These are phyloP conservation scores for Plasmodium sp. DNA, from an alignment of 169 alveolate species.

Conservation along the genomic window DNA sequence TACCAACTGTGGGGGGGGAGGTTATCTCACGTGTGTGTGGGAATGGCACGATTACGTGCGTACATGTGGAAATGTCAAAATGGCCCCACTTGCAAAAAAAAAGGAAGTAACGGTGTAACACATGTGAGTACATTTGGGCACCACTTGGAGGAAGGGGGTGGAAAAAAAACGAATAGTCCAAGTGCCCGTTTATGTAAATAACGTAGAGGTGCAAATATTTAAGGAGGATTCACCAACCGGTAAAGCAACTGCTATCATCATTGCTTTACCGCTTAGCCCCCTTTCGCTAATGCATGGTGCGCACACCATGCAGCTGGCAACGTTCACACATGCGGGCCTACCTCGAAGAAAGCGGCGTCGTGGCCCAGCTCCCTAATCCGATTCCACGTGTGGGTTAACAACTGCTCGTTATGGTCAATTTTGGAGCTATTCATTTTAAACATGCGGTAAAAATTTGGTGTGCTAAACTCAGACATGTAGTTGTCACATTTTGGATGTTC, in stretches of 20 bases:
- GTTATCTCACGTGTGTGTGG: background rate
- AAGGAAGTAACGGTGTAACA: background rate
- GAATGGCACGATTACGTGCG: too few species aligned
- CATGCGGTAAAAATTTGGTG: conserved; percentile 5
- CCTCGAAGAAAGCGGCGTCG: conserved; percentile 7
- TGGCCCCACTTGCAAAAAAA: background rate
- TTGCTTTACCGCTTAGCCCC: background rate
- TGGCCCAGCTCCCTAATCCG: conserved; percentile 10
- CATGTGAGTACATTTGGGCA: background rate
- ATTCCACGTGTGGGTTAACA: conserved; percentile 11
- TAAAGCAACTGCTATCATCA: too few species aligned
- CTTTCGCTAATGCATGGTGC: background rate
- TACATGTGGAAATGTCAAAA: background rate
- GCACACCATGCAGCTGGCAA: background rate
- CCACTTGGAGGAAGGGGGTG: background rate
- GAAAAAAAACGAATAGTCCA: background rate
- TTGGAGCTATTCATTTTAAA: conserved; percentile 6
- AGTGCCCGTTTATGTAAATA: background rate
- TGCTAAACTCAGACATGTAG: background rate
- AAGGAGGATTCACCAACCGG: background rate
- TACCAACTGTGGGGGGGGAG: too few species aligned
- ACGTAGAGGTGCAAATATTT: background rate
- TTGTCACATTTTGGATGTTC: background rate
- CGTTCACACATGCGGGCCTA: conserved; percentile 21
- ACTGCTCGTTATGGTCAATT: conserved; percentile 42